Base-by-base conservation (phyloP, 2,329 filamentous ascomycete species). In the Decorospora gaudefroyi region DNA sequence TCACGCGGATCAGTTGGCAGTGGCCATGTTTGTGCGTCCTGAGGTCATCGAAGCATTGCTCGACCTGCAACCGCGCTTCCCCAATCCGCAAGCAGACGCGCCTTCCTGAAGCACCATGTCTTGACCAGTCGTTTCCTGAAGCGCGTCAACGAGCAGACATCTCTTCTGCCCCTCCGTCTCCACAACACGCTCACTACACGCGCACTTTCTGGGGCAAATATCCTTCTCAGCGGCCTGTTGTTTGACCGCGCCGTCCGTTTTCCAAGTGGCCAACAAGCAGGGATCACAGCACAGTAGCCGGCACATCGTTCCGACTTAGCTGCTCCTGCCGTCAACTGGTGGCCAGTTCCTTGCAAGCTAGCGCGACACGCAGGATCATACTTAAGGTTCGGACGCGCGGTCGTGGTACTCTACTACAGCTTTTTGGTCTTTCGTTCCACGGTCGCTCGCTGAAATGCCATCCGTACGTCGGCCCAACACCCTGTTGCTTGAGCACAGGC, bases 271-370 rank as follows among this genome's bases (percentile, higher is more conserved):
- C n/a, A n/a, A 15, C 22, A 29, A 28, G 31, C 43, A 23, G 38
- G 32, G 42, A 46, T 33, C 43, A 46, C 32, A 42, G 22, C 31
- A 35, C 38, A 27, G 27, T 30, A 42, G 22, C 43, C 43, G 43
- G 43, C 43, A 37, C 27, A 27, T 29, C 22, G 37, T 42, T 35
- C 43, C 43, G 43, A 36, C 38, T 42, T 46, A 46, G 43, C 43
- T 46, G 43, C 38, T 42, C 27, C 31, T 46, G 31, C 32, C n/a
- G n/a, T n/a, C n/a, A n/a, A n/a, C n/a, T n/a, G n/a, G 27, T 17
- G 27, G 38, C 43, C 38, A 42, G 19, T 37, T 35, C 10, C 33
- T 38, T 46, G 43, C 43, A 42, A 32, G n/a, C 43, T 46, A 46
- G 43, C 35, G n/a, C n/a, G n/a, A n/a, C n/a, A n/a, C n/a, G n/a